Evolutionary conservation across 495 filamentous ascomycete species (phyloP).

Genomic region (Penicillium argentinense): DNA sequence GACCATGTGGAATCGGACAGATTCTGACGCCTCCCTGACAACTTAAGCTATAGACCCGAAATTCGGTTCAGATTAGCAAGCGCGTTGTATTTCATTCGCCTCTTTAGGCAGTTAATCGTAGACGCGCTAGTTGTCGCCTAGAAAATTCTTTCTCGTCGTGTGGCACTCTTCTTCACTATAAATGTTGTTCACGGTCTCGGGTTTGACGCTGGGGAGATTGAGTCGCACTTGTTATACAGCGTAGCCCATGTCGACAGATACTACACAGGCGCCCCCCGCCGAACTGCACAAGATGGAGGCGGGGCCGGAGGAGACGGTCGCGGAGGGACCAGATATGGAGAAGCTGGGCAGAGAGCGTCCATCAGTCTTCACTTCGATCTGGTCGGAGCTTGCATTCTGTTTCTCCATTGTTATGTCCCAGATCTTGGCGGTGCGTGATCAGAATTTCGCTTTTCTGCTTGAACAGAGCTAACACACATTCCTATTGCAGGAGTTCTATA

Average conservation of each 20-base stretch:
- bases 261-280: background rate
- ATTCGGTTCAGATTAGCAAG: slow-evolving; percentile 1
- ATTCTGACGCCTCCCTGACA: background rate
- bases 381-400: slow-evolving; percentile 68
- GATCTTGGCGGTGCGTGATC: slow-evolving; percentile 57
- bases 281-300: background rate
- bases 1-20: background rate
- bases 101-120: slow-evolving; percentile 5
- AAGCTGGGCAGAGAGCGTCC: slow-evolving; percentile 71
- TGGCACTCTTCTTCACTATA: background rate
- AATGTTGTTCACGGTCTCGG: too few species aligned
- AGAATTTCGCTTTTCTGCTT: background rate
- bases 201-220: too few species aligned
- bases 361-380: slow-evolving; percentile 56
- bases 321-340: slow-evolving; percentile 44
- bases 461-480: background rate
- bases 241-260: background rate
- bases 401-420: slow-evolving; percentile 73
- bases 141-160: background rate
- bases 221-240: background rate
- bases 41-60: background rate
- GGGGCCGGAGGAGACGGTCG: background rate
- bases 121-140: slow-evolving; percentile 2
- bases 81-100: slow-evolving; percentile 2
- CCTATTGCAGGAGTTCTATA: slow-evolving; percentile 65